These are phyloP conservation scores for Protea cynaroides DNA, from an alignment of 164 flowering plant genomes.

Conservation along the genomic window DNA sequence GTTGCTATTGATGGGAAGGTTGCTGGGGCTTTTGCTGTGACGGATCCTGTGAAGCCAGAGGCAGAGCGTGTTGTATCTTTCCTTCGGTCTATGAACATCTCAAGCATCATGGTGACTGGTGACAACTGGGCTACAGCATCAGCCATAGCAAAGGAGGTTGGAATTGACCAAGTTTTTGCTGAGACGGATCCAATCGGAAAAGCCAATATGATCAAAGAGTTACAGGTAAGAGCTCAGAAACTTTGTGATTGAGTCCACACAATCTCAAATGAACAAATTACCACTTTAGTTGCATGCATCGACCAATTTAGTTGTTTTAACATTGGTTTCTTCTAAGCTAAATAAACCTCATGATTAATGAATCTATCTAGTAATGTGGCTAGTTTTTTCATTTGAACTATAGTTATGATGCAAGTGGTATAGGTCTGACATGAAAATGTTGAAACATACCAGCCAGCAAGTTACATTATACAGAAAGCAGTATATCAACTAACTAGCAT, in stretches of 20 bases:
- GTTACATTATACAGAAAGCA: background rate
- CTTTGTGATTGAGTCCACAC: background rate
- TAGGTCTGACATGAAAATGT: too few species aligned
- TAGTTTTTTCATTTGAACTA: background rate
- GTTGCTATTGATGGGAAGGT: conserved; percentile 65
- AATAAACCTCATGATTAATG: background rate
- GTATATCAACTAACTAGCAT: background rate
- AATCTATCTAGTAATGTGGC: background rate
- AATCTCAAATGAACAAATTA: background rate
- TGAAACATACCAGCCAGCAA: background rate
- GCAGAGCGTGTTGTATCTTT: conserved; percentile 62
- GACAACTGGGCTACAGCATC: conserved; percentile 88
- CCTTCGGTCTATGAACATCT: conserved; percentile 65
- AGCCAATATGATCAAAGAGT: conserved; percentile 79
- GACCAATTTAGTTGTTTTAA: background rate
- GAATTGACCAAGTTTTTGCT: conserved; percentile 71
- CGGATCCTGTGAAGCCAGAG: conserved; percentile 91
- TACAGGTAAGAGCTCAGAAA: conserved; percentile 47
- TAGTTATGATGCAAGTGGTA: too few species aligned
- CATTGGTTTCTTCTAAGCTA: background rate
- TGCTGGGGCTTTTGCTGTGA: conserved; percentile 80
- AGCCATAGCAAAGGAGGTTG: conserved; percentile 78
- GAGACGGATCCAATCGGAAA: conserved; percentile 84
- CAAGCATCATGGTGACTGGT: conserved; percentile 89
- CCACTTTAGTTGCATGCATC: background rate